Conservation (phyloP, 164 flowering plant genomes). For the Malania oleifera region DNA sequence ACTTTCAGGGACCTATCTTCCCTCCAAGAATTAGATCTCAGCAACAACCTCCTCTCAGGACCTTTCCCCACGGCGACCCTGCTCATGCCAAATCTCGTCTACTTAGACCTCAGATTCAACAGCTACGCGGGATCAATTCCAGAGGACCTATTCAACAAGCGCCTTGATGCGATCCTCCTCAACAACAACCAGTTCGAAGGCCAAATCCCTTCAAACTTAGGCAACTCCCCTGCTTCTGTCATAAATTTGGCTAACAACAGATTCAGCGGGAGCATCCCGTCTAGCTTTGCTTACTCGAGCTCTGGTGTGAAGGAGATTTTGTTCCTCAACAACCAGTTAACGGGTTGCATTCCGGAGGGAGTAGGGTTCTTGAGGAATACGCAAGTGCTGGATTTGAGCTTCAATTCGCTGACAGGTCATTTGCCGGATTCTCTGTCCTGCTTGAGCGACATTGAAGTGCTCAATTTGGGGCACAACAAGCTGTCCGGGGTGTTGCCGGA, state of each 20-base stretch:
- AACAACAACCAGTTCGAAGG: conserved; percentile 77
- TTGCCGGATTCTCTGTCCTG: conserved; percentile 82
- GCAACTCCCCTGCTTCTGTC: conserved; percentile 86
- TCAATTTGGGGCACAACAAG: conserved; percentile 74
- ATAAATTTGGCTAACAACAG: conserved; percentile 83
- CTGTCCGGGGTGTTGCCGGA: conserved; percentile 72
- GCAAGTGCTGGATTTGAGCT: conserved; percentile 78
- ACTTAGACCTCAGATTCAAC: conserved; percentile 83
- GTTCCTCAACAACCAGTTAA: conserved; percentile 71
- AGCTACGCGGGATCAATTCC: conserved; percentile 68
- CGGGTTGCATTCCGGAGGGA: conserved; percentile 90
- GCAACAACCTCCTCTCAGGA: conserved; percentile 82
- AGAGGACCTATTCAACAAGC: conserved; percentile 53
- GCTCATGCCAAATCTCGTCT: conserved; percentile 60
- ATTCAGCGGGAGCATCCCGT: conserved; percentile 61
- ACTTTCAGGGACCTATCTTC: conserved; percentile 39
- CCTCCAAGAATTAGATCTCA: conserved; percentile 76
- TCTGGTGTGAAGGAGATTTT: conserved; percentile 63
- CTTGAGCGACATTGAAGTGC: conserved; percentile 53
- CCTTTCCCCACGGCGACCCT: conserved; percentile 51
- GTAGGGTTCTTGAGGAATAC: conserved; percentile 62
- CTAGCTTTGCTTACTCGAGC: conserved; percentile 64
- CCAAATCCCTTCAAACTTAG: conserved; percentile 58
- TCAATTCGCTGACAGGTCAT: conserved; percentile 70
- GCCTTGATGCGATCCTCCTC: conserved; percentile 71